Conservation (phyloP, 1,284 basidiomycete genomes). For the Apiotrichum laibachii region DNA sequence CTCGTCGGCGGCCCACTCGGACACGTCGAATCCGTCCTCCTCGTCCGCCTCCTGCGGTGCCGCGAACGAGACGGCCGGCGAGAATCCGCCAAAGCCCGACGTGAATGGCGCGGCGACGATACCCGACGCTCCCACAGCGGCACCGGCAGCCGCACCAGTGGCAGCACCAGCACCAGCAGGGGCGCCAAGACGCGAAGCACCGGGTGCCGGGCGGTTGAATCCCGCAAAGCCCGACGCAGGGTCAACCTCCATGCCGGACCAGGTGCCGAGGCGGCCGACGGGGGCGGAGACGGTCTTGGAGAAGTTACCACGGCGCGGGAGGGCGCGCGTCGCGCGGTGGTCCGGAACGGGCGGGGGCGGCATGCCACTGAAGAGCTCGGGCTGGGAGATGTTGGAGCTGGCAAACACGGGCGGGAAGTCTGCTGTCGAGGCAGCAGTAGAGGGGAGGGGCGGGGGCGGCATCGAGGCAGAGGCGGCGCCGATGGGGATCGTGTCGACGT, state of each 20-base stretch:
- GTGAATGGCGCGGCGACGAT: neutral
- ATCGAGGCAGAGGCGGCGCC: neutral
- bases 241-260: conserved; percentile 40
- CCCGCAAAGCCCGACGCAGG: neutral
- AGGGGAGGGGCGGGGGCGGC: neutral
- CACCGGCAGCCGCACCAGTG: neutral
- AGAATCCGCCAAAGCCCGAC: conserved; percentile 1
- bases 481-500: conserved; percentile 5
- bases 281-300: conserved; percentile 42
- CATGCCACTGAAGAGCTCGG: conserved; percentile 29
- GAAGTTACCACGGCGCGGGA: conserved; percentile 15
- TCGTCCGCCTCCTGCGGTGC: conserved; percentile 18
- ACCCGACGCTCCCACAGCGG: neutral
- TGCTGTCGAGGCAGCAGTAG: conserved; percentile 2
- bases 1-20: conserved; percentile 33
- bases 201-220: neutral
- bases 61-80: neutral
- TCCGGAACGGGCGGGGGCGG: conserved; percentile 15
- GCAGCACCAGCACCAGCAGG: no score
- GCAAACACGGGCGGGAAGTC: conserved; percentile 46
- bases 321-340: conserved; percentile 13
- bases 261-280: conserved; percentile 30
- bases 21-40: conserved; percentile 43
- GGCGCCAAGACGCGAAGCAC: no score
- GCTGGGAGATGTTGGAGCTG: conserved; percentile 29